Conservation (phyloP, 768 basidiomycete genomes). For the Infundibulicybe gibba region DNA sequence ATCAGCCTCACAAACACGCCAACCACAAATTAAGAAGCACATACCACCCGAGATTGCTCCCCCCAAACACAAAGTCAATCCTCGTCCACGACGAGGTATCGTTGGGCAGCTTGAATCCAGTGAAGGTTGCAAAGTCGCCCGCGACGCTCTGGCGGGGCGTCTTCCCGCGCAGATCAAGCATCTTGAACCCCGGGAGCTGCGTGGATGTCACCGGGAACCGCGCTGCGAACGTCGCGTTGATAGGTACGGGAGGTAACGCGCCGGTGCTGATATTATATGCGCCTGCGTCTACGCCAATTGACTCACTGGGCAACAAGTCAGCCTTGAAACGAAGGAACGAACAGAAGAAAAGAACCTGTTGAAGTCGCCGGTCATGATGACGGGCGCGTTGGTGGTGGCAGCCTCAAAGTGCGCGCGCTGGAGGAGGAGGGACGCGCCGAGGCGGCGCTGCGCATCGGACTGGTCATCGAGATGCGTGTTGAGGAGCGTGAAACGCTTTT, state of each 20-base stretch:
- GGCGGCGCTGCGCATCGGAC: constrained; percentile 46
- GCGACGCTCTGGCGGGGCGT: constrained; percentile 38
- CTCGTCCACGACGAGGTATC: constrained; percentile 31
- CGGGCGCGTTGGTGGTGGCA: constrained; percentile 29
- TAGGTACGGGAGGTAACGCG: constrained; percentile 27
- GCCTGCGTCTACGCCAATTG: constrained; percentile 38
- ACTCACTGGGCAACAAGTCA: constrained; percentile 24
- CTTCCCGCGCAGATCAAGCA: constrained; percentile 40
- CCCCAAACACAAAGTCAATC: constrained; percentile 55
- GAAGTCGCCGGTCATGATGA: constrained; percentile 52
- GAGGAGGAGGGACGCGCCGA: constrained; percentile 50
- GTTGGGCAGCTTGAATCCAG: constrained; percentile 41
- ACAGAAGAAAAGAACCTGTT: constrained; percentile 29
- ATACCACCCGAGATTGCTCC: constrained; percentile 40
- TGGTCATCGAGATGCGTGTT: constrained; percentile 56
- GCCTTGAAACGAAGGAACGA: not conserved
- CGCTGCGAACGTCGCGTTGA: constrained; percentile 38
- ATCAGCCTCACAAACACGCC: not conserved
- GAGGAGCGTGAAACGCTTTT: constrained; percentile 32
- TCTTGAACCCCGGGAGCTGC: constrained; percentile 30
- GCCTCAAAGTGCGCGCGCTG: constrained; percentile 48
- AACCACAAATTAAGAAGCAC: constrained; percentile 10
- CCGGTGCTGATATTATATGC: constrained; percentile 53
- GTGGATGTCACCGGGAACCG: constrained; percentile 31
- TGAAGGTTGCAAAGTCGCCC: constrained; percentile 47